Percentiles rank a stretch among this genome's conserved stretches.
Conservation (phyloP, 1,139 yeast genomes). For the Saccharomyces hybrid region DNA sequence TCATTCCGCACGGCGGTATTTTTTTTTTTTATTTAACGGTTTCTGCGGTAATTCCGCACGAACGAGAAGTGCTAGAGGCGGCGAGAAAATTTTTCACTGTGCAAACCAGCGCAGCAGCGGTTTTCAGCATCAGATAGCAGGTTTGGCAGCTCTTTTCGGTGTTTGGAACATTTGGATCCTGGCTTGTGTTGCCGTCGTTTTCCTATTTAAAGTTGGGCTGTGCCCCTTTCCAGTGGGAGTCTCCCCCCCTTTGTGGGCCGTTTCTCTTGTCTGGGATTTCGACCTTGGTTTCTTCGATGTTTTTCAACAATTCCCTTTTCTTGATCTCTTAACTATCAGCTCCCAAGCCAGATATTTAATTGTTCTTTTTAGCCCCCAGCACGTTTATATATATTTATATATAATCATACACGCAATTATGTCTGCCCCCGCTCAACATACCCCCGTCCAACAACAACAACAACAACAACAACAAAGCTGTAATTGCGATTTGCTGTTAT, state of each 20-base stretch:
- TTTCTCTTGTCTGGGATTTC: background rate
- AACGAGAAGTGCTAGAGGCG: background rate
- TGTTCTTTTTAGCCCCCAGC: background rate
- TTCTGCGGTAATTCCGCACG: background rate
- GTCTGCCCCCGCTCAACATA: background rate
- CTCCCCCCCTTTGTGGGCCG: background rate
- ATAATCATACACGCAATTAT: background rate
- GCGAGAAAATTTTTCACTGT: background rate
- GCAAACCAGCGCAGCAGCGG: background rate
- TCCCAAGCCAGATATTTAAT: background rate
- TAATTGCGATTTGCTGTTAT: conserved; percentile 50
- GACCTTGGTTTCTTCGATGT: background rate
- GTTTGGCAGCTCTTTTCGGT: background rate
- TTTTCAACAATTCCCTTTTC: background rate
- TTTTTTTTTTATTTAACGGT: background rate
- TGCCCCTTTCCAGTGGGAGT: background rate
- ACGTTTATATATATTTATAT: background rate
- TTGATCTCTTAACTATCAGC: background rate
- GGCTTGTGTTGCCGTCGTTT: background rate
- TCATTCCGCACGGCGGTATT: background rate
- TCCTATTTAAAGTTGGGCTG: background rate
- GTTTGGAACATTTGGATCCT: background rate
- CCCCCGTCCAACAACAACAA: background rate
- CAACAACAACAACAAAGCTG: conserved; percentile 1
- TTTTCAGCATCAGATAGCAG: background rate